Evolutionary conservation across 345 rosid species (phyloP).

Genomic region (Nasturtium officinale): DNA sequence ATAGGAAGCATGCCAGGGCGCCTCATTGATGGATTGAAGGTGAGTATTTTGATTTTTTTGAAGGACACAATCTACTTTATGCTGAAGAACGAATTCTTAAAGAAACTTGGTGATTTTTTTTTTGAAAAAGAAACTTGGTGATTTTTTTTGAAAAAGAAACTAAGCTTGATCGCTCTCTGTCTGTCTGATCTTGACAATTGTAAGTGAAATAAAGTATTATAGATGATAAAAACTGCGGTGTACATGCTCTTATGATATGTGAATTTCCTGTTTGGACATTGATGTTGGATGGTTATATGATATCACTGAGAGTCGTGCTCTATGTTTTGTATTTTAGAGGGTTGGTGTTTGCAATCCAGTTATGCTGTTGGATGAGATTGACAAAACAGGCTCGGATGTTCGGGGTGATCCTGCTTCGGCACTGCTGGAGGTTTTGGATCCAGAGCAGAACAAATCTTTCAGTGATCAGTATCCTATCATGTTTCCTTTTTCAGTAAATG

Average conservation of each 20-base stretch:
- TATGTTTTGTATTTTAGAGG: conserved; percentile 58
- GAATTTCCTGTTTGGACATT: conserved; percentile 6
- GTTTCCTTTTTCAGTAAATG: neutral
- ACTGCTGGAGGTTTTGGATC: conserved; percentile 97
- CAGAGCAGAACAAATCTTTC: conserved; percentile 90
- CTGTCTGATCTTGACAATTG: neutral
- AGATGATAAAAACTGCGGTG: conserved; percentile 6
- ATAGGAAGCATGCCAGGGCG: conserved; percentile 99
- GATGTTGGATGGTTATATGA: conserved; percentile 6
- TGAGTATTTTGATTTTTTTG: conserved; percentile 37
- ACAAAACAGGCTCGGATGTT: conserved; percentile 96
- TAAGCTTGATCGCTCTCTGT: conserved; percentile 7
- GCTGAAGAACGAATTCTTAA: neutral
- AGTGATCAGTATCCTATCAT: conserved; percentile 93
- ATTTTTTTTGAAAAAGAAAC: neutral
- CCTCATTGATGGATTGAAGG: conserved; percentile 96
- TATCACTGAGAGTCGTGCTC: conserved; percentile 10
- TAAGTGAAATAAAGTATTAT: neutral
- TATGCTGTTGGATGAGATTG: conserved; percentile 95
- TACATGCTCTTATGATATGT: conserved; percentile 11
- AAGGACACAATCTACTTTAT: neutral
- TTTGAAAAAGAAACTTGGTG: neutral
- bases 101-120: conserved; percentile 1
- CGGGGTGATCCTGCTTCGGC: conserved; percentile 99
- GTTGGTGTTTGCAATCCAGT: conserved; percentile 98